Evolutionary conservation across 805 yeast species (phyloP).

Genomic region (Hemisphaericaspora nanyangensis): DNA sequence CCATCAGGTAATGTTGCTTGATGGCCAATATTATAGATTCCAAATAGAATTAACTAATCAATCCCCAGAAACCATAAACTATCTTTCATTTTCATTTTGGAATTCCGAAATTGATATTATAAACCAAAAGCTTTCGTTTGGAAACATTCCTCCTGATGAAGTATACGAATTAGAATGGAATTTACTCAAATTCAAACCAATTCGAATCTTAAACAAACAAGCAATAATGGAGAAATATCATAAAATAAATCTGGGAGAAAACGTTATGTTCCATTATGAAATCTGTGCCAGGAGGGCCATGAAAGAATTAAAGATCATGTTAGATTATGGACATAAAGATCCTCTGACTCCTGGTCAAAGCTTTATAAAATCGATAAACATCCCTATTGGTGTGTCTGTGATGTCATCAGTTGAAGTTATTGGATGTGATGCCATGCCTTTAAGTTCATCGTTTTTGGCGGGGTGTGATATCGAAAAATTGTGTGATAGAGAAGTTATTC

Average conservation of each 20-base stretch:
- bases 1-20: slow-evolving; percentile 71
- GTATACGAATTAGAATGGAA: slow-evolving; percentile 73
- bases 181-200: slow-evolving; percentile 54
- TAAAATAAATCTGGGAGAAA: slow-evolving; percentile 35
- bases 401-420: slow-evolving; percentile 70
- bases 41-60: slow-evolving; percentile 53
- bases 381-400: slow-evolving; percentile 70
- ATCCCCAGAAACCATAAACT: slow-evolving; percentile 53
- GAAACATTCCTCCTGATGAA: slow-evolving; percentile 52
- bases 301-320: slow-evolving; percentile 55
- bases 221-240: slow-evolving; percentile 33
- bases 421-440: slow-evolving; percentile 70
- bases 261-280: slow-evolving; percentile 50
- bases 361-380: slow-evolving; percentile 51
- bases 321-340: slow-evolving; percentile 54
- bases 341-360: slow-evolving; percentile 15
- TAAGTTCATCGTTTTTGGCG: slow-evolving; percentile 28
- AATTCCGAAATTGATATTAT: slow-evolving; percentile 73
- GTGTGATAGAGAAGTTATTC: not conserved
- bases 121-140: slow-evolving; percentile 47
- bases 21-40: slow-evolving; percentile 63
- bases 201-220: slow-evolving; percentile 48
- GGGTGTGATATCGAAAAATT: slow-evolving; percentile 10
- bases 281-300: slow-evolving; percentile 73
- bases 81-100: slow-evolving; percentile 57